A percentile compares a stretch with the other conserved stretches of the same genome.
These are phyloP conservation scores for Taphrina populina DNA, from an alignment of 1,139 yeast species.

Conservation along the genomic window DNA sequence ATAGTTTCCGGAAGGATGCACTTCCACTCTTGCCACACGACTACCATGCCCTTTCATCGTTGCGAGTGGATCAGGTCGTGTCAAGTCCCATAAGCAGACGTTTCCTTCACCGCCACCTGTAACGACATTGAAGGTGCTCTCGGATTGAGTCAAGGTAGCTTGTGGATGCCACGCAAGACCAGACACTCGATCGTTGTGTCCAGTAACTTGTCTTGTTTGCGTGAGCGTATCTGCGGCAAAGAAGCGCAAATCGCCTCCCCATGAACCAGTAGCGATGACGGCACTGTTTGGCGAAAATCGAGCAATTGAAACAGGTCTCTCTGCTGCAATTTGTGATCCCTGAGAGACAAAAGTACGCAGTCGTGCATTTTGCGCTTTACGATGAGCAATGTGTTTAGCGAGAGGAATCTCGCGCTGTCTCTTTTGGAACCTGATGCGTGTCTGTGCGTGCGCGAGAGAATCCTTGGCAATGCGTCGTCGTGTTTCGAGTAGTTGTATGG, in stretches of 20 bases:
- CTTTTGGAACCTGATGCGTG: slow-evolving; percentile 37
- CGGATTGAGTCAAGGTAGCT: slow-evolving; percentile 38
- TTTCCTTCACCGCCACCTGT: slow-evolving; percentile 39
- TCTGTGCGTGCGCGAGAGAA: slow-evolving; percentile 53
- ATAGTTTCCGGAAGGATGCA: slow-evolving; percentile 63
- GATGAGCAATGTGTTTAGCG: slow-evolving; percentile 37
- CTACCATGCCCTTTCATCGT: slow-evolving; percentile 50
- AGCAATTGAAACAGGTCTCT: slow-evolving; percentile 66
- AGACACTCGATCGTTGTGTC: slow-evolving; percentile 64
- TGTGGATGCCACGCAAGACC: slow-evolving; percentile 65
- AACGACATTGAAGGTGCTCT: slow-evolving; percentile 32
- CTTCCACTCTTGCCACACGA: slow-evolving; percentile 62
- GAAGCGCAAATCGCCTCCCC: slow-evolving; percentile 73
- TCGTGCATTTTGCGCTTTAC: slow-evolving; percentile 42
- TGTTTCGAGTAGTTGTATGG: slow-evolving; percentile 55
- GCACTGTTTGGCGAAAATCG: slow-evolving; percentile 49
- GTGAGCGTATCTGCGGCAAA: slow-evolving; percentile 50
- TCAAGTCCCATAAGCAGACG: slow-evolving; percentile 43
- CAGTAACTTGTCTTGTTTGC: slow-evolving; percentile 40
- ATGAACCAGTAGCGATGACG: slow-evolving; percentile 67
- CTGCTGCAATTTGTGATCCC: slow-evolving; percentile 71
- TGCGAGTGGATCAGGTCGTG: slow-evolving; percentile 38
- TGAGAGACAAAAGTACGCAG: slow-evolving; percentile 49
- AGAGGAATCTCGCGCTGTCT: slow-evolving; percentile 31
- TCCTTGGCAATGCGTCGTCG: slow-evolving; percentile 55